Evolutionary conservation across 1,284 basidiomycete genomes (phyloP).

Genomic region (Cryptococcus floricola): DNA sequence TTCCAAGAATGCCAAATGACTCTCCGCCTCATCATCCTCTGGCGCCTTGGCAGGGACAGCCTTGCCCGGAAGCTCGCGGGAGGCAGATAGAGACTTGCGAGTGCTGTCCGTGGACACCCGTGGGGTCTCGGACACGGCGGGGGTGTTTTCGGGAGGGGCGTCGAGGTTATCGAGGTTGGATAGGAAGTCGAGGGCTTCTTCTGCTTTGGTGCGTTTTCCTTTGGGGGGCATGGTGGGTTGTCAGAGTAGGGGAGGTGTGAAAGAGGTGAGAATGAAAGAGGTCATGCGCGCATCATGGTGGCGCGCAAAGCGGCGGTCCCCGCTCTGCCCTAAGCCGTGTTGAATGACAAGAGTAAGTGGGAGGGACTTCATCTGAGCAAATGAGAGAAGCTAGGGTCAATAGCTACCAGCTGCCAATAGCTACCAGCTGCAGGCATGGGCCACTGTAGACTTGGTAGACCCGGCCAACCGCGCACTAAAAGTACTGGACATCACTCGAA

Average conservation of each 20-base stretch:
- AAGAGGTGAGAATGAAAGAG: background rate
- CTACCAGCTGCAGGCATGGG: no score
- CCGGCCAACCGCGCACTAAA: no score
- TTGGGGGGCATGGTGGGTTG: conserved; percentile 38
- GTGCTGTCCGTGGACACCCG: conserved; percentile 17
- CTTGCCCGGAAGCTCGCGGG: conserved; percentile 1
- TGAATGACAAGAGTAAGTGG: no score
- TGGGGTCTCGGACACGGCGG: conserved; percentile 5
- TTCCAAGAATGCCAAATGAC: conserved; percentile 83
- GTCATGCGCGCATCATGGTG: background rate
- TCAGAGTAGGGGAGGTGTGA: no score
- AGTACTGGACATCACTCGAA: no score
- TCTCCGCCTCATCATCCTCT: conserved; percentile 52
- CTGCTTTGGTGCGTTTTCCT: conserved; percentile 63
- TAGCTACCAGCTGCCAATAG: no score
- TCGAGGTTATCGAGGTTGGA: conserved; percentile 81
- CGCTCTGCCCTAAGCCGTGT: no score
- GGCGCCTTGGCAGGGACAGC: conserved; percentile 44
- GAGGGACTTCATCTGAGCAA: no score
- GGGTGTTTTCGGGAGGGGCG: conserved; percentile 19
- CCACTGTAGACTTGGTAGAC: no score
- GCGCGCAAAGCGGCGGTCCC: no score
- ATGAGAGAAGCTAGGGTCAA: no score
- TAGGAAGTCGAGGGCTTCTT: conserved; percentile 83
- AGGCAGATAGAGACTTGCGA: conserved; percentile 10